Evolutionary conservation across 2,329 filamentous ascomycete genomes (phyloP).

Genomic region (Epichloe bromicola): DNA sequence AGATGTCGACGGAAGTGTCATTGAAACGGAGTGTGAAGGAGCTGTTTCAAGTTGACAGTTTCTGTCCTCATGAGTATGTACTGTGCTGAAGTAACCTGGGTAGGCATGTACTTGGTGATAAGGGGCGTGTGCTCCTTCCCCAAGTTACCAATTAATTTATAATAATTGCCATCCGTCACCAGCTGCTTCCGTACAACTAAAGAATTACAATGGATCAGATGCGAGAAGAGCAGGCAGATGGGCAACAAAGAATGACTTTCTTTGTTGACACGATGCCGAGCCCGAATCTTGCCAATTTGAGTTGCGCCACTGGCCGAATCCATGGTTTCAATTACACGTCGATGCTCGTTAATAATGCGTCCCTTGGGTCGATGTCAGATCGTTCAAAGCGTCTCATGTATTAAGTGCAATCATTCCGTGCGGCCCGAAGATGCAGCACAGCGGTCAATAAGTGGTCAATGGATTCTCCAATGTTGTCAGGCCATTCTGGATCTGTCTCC

Average conservation of each 20-base stretch:
- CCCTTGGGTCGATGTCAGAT: neutral
- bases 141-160: too few relatives aligned
- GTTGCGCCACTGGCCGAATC: neutral
- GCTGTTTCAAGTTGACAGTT: too few relatives aligned
- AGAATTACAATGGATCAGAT: too few relatives aligned
- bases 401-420: too few relatives aligned
- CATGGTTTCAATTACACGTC: slow-evolving; percentile 1
- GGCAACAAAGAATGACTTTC: too few relatives aligned
- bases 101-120: too few relatives aligned
- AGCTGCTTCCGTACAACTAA: neutral
- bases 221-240: too few relatives aligned
- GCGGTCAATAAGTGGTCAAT: neutral
- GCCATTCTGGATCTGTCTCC: neutral
- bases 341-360: neutral
- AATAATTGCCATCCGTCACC: neutral
- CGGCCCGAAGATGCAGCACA: neutral
- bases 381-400: neutral
- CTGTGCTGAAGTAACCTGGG: too few relatives aligned
- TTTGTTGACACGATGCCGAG: neutral
- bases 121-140: too few relatives aligned
- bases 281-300: neutral
- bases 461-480: neutral
- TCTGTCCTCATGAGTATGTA: too few relatives aligned
- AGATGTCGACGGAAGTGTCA: too few relatives aligned
- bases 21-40: too few relatives aligned